Base-by-base conservation (phyloP, 129 eudicot species). In the Artemisia tridentata region DNA sequence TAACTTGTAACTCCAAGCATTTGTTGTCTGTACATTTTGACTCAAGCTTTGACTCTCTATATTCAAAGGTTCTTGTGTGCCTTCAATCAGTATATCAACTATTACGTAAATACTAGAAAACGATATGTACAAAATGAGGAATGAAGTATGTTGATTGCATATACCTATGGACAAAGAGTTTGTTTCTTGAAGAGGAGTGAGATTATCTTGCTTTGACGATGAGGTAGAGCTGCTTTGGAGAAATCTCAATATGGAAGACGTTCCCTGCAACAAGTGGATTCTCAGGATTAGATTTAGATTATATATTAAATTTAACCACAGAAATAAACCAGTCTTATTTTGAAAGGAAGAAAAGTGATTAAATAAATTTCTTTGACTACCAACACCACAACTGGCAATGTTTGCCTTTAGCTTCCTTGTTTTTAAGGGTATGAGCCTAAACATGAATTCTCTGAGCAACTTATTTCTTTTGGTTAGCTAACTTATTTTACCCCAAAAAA, bases 211-310 rank as follows among this genome's bases (percentile, higher is more conserved):
- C 18, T 41, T 78, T 31, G 81, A 74, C 2, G 83, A 71, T 23
- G 79, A 74, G 78, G 75, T 71, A 11, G 81, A 60, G 54, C 68
- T 76, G 27, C 74, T 77, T 50, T 78, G 86, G 66, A 86, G 83
- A 80, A 84, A 91, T 78, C 79, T 84, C 59, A 82, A 65, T 69
- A 91, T 91, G 47, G 95, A 83, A 46, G 95, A 51, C 18, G 85
- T 80, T 78, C 88, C 92, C 92, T 91, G 85, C 52, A 63, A 68
- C 52, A 82, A 31, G 56, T 34, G 38, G 21, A 13, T 25, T 51
- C 43, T 51, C 18, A 14, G 51, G 78, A 74, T 63, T 19, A 73
- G 41, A 50, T 3, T 62, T 8, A 34, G 31, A 23, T 15, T 47
- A 14, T 45, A 34, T 34, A 34, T 1, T 7, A 34, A 0, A 1